Percentiles rank a stretch among this genome's conserved stretches.
Evolutionary conservation across 768 basidiomycete species (phyloP).

Genomic region (Amanita exitialis): DNA sequence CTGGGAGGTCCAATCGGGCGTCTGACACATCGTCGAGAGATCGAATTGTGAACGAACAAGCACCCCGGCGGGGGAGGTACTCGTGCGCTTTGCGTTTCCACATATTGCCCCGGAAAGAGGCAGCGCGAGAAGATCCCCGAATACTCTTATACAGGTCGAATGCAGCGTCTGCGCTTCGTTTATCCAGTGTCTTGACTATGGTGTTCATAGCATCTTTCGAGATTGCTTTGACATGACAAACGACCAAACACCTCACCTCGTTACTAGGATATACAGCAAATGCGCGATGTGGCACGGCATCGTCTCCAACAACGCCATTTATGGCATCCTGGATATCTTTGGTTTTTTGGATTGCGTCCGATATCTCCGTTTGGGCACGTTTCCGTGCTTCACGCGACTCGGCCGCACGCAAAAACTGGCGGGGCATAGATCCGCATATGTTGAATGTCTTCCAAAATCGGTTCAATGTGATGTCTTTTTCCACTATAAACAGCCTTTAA

Average conservation of each 20-base stretch:
- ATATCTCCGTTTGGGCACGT: neutral
- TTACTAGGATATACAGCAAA: neutral
- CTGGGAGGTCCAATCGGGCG: neutral
- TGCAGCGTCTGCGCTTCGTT: slow-evolving; percentile 2
- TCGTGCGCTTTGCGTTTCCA: neutral
- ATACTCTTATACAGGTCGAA: neutral
- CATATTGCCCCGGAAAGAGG: no score
- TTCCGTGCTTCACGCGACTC: neutral
- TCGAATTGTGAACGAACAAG: neutral
- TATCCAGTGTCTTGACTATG: neutral
- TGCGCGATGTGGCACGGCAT: neutral
- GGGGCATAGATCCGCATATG: neutral
- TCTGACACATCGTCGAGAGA: neutral
- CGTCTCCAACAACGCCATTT: neutral
- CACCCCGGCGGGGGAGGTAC: neutral
- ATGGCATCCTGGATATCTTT: neutral
- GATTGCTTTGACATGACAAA: neutral
- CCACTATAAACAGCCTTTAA: neutral
- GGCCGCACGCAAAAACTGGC: neutral
- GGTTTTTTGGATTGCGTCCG: neutral
- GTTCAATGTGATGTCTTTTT: neutral
- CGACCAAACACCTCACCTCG: neutral
- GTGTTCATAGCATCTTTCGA: no score
- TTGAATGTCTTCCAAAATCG: neutral
- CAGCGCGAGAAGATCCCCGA: neutral